phyloP scores from a whole-genome alignment of 768 basidiomycete species.

The Boletus huronensis region DNA sequence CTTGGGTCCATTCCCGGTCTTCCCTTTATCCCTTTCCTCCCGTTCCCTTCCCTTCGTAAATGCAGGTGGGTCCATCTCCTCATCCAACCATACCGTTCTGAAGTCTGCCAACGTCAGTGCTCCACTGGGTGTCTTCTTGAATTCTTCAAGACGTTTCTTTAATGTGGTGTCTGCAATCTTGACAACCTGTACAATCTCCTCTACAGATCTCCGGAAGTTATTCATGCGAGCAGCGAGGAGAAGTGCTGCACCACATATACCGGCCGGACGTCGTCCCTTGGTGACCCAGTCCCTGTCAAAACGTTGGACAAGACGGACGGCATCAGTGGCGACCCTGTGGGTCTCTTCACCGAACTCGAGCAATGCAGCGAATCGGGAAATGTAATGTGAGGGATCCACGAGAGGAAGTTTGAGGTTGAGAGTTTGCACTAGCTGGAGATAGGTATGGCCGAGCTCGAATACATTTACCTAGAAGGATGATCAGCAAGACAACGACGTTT shows the following conservation, averaged over 20 bases:
- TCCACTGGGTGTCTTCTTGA: constrained; percentile 86
- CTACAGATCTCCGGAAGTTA: constrained; percentile 88
- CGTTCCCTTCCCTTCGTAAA: constrained; percentile 74
- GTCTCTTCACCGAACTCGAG: constrained; percentile 97
- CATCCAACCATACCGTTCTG: constrained; percentile 84
- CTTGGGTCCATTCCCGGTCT: constrained; percentile 33
- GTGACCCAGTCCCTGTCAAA: constrained; percentile 99
- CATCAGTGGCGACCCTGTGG: constrained; percentile 87
- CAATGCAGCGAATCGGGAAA: constrained; percentile 89
- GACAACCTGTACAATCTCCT: constrained; percentile 97
- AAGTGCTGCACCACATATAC: constrained; percentile 95
- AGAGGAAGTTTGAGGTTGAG: constrained; percentile 82
- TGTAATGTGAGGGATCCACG: constrained; percentile 95
- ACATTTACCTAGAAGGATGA: constrained; percentile 75
- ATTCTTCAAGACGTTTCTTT: constrained; percentile 91
- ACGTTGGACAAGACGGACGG: constrained; percentile 86
- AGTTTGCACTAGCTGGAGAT: constrained; percentile 88
- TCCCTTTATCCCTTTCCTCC: constrained; percentile 55
- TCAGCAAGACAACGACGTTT: not conserved
- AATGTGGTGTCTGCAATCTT: constrained; percentile 97
- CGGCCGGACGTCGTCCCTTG: constrained; percentile 90
- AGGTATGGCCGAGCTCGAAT: constrained; percentile 93
- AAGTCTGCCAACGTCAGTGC: constrained; percentile 86
- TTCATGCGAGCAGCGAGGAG: constrained; percentile 98
- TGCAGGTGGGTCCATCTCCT: constrained; percentile 89